These are phyloP conservation scores for Aegilops bicornis DNA, from an alignment of 176 grass and related monocot genomes.

Conservation along the genomic window DNA sequence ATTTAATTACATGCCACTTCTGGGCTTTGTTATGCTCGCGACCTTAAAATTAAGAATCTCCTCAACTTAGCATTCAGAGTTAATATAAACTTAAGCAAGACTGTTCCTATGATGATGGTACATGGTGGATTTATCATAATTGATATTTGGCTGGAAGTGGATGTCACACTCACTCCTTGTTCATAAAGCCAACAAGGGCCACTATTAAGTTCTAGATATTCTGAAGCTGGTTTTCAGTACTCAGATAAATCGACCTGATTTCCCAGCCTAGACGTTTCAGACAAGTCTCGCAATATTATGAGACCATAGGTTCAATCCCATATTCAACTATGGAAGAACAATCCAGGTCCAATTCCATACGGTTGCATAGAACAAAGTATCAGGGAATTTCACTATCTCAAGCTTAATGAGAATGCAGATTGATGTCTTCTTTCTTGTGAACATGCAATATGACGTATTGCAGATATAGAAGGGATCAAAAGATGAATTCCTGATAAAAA, in stretches of 20 bases:
- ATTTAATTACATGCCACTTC: neutral
- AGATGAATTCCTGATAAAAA: neutral
- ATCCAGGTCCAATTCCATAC: neutral
- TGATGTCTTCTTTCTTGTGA: neutral
- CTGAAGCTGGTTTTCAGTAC: neutral
- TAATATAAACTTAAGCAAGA: conserved; percentile 9
- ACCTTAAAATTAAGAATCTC: neutral
- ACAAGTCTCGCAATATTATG: neutral
- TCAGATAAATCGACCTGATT: neutral
- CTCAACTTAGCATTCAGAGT: neutral
- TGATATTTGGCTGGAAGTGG: neutral
- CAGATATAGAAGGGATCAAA: neutral
- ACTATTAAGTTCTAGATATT: conserved; percentile 8
- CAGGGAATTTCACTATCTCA: neutral
- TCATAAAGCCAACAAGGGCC: neutral
- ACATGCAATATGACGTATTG: neutral
- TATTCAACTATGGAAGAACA: neutral
- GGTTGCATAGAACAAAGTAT: neutral
- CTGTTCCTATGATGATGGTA: neutral
- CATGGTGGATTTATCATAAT: neutral
- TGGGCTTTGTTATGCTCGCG: neutral
- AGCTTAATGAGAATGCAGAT: neutral
- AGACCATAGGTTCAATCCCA: neutral
- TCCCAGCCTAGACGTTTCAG: neutral
- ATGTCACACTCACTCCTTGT: neutral